Conservation (phyloP, 1,284 basidiomycete species). For the Pyrrhoderma noxium region DNA sequence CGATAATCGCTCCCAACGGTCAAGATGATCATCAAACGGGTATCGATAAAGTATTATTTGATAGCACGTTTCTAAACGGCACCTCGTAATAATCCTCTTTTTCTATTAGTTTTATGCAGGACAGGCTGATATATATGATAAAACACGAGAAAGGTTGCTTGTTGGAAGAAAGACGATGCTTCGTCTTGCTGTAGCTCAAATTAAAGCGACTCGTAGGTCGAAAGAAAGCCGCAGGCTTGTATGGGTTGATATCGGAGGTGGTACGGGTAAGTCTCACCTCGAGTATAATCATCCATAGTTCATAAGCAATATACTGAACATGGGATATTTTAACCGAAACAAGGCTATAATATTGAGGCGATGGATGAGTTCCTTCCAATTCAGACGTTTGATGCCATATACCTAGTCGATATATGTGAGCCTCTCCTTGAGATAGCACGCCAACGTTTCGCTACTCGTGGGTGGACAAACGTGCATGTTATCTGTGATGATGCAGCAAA, state of each 20-base stretch:
- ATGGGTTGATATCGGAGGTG: slow-evolving; percentile 82
- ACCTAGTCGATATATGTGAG: slow-evolving; percentile 72
- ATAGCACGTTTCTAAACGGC: too few species aligned
- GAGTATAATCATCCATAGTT: background rate
- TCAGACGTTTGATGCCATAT: slow-evolving; percentile 60
- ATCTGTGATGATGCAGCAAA: slow-evolving; percentile 70
- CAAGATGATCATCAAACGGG: slow-evolving; percentile 34
- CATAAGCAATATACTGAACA: background rate
- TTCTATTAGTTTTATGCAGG: slow-evolving; percentile 51
- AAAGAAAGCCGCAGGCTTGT: slow-evolving; percentile 46
- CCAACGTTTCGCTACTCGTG: slow-evolving; percentile 57
- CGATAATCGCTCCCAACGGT: slow-evolving; percentile 37
- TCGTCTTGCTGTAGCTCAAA: slow-evolving; percentile 60
- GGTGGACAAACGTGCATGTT: slow-evolving; percentile 72
- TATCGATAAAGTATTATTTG: slow-evolving; percentile 34
- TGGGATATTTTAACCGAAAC: too few species aligned
- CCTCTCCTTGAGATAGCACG: slow-evolving; percentile 69
- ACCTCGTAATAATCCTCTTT: too few species aligned
- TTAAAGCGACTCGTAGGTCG: slow-evolving; percentile 41
- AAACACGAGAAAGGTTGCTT: slow-evolving; percentile 51
- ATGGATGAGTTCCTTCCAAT: slow-evolving; percentile 71
- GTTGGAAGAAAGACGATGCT: slow-evolving; percentile 70
- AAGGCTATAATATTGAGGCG: slow-evolving; percentile 78
- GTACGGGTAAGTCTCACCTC: slow-evolving; percentile 50
- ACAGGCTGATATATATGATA: slow-evolving; percentile 67